Evolutionary conservation across 2,329 filamentous ascomycete genomes (phyloP), one percentile per base, ranked within the genome.

Genomic region (Beauveria sp.): DNA sequence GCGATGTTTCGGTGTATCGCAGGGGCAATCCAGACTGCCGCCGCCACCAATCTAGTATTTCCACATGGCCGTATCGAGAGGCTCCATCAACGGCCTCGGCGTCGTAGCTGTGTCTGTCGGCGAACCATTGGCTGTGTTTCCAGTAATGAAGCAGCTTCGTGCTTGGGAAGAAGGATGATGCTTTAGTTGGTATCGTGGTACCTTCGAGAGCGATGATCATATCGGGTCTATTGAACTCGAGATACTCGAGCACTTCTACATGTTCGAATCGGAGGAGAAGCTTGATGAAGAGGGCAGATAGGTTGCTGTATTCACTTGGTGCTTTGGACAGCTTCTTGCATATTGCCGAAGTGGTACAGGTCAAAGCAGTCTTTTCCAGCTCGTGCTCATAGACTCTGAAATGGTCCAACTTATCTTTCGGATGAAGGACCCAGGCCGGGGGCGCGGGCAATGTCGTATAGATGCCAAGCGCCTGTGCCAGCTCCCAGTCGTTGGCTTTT

Each of bases 41-140:
- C 71, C 89, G 89, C 93, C 93, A 97, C 90, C 91, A 96, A 68
- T 96, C 90, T 1, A 97, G 81, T 0, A 96, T 87, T 65, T 90
- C 84, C 16, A 96, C 83, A 67, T 92, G 94, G 5, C 93, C 92
- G 62, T 91, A 88, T 59, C 89, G 87, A 1, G 90, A 96, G 7
- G 93, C 93, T 34, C 89, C 89, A 70, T 97, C 92, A 28, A 97
- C 81, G 12, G 92, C 90, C 72, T 96, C 91, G 44, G 83, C 79
- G 56, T 89, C 89, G 72, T 97, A 96, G 47, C 71, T 68, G 69
- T 96, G 90, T 70, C 93, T 92, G 63, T 89, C 90, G 3, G 91
- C 80, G 64, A 96, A 93, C 14, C 87, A 90, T 0, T 87, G 85
- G 16, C 90, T 92, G 37, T 88, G 89, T 55, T 87, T 86, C 93